These are phyloP conservation scores for Neurospora cerealis DNA, from an alignment of 495 filamentous ascomycete genomes.

Conservation along the genomic window DNA sequence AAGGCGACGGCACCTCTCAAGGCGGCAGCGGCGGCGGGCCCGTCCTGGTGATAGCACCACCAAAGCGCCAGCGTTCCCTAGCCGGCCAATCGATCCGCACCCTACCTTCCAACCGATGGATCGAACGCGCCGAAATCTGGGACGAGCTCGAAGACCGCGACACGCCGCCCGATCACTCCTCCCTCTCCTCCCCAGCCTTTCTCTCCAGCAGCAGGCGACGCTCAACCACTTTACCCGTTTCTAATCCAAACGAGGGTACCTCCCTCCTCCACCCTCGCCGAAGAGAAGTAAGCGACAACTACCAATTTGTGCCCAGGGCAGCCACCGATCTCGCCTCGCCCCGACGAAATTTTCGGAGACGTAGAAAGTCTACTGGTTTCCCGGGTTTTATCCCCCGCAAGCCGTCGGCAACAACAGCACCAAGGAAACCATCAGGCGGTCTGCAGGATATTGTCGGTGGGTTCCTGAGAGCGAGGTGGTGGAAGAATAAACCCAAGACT, in stretches of 20 bases:
- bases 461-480: conserved; percentile 33
- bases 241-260: conserved; percentile 14
- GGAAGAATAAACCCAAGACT: conserved; percentile 13
- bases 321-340: conserved; percentile 15
- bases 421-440: conserved; percentile 20
- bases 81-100: conserved; percentile 23
- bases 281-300: conserved; percentile 18
- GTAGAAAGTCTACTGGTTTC: conserved; percentile 44
- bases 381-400: conserved; percentile 41
- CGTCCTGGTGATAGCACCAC: background rate
- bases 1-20: conserved; percentile 17
- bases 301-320: conserved; percentile 10
- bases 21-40: background rate
- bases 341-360: conserved; percentile 21
- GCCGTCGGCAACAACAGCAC: background rate
- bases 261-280: conserved; percentile 17
- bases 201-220: conserved; percentile 16
- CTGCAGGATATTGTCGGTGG: conserved; percentile 29
- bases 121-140: conserved; percentile 56
- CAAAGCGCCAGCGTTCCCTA: conserved; percentile 11
- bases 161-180: conserved; percentile 23
- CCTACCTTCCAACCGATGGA: conserved; percentile 28
- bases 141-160: conserved; percentile 53
- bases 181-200: conserved; percentile 11
- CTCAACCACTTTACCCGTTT: conserved; percentile 26